phyloP scores from a whole-genome alignment of 2,329 filamentous ascomycete species.

The Neoascochyta sp. region DNA sequence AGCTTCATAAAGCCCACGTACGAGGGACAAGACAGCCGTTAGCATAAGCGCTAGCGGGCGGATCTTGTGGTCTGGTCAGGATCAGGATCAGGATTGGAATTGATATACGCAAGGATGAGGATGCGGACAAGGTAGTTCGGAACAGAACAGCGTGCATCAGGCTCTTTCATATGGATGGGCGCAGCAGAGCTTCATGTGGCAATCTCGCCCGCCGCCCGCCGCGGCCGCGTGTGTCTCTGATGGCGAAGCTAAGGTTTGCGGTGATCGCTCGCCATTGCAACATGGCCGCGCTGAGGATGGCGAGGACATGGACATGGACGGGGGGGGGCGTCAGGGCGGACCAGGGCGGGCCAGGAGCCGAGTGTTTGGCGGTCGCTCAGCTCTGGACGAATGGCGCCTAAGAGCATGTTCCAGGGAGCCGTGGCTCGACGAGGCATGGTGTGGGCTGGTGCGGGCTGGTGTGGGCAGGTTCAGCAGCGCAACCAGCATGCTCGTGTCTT shows the following conservation, averaged over 20 bases:
- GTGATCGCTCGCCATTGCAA: conserved; percentile 2
- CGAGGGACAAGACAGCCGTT: conserved; percentile 29
- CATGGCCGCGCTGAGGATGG: conserved; percentile 8
- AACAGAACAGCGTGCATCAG: no score
- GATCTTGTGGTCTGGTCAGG: no score
- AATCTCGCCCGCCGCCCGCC: not conserved
- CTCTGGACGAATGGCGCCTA: conserved; percentile 31
- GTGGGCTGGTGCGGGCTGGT: no score
- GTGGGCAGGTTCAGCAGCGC: conserved; percentile 23
- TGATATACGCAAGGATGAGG: conserved; percentile 19
- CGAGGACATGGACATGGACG: no score
- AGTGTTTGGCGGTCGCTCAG: conserved; percentile 27
- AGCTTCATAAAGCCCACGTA: conserved; percentile 36
- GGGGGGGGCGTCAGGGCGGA: no score
- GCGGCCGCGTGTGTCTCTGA: conserved; percentile 9
- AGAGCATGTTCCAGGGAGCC: conserved; percentile 31
- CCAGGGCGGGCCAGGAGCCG: no score
- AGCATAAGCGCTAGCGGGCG: conserved; percentile 39
- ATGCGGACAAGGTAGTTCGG: no score
- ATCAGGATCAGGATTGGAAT: no score
- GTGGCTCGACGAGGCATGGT: conserved; percentile 28
- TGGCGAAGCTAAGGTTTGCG: conserved; percentile 1
- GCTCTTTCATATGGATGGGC: conserved; percentile 1
- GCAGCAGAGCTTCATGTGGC: conserved; percentile 2
- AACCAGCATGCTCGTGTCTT: conserved; percentile 19